phyloP scores from a whole-genome alignment of 306 rosid species.

The Carpinus viminea region DNA sequence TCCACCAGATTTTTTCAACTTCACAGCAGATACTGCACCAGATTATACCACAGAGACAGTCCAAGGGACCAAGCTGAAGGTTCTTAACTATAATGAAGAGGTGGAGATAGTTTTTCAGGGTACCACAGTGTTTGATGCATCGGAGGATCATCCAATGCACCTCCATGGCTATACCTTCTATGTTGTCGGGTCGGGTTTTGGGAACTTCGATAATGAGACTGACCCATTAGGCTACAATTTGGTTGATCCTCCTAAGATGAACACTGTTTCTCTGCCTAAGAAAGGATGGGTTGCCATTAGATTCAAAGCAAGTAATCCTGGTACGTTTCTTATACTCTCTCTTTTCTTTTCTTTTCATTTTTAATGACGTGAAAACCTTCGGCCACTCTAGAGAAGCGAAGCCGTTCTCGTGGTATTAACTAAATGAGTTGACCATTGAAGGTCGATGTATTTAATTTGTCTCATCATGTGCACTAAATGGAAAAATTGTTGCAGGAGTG shows the following conservation, averaged over 20 bases:
- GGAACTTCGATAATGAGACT: slow-evolving; percentile 25
- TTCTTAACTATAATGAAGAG: slow-evolving; percentile 23
- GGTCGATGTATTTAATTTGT: neutral
- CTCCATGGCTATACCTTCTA: slow-evolving; percentile 43
- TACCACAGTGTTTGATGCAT: slow-evolving; percentile 30
- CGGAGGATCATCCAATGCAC: slow-evolving; percentile 46
- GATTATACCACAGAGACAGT: neutral
- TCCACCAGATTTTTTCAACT: slow-evolving; percentile 22
- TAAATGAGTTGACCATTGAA: no score
- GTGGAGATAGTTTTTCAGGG: slow-evolving; percentile 42
- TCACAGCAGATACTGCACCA: slow-evolving; percentile 15
- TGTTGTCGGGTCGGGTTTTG: slow-evolving; percentile 36
- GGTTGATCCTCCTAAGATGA: slow-evolving; percentile 37
- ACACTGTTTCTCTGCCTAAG: slow-evolving; percentile 32
- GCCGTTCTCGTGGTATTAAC: no score
- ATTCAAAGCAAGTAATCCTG: slow-evolving; percentile 38
- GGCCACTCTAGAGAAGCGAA: no score
- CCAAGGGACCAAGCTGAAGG: slow-evolving; percentile 19
- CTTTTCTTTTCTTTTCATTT: neutral
- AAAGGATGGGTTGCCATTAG: slow-evolving; percentile 38
- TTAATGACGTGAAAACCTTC: no score
- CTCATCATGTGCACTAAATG: neutral
- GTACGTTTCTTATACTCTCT: neutral
- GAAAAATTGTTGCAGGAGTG: slow-evolving; percentile 20
- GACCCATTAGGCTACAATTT: slow-evolving; percentile 28